Evolutionary conservation across 2,329 filamentous ascomycete genomes (phyloP), one percentile per base, ranked within the genome.

Genomic region (Pseudocercospora crystallina): DNA sequence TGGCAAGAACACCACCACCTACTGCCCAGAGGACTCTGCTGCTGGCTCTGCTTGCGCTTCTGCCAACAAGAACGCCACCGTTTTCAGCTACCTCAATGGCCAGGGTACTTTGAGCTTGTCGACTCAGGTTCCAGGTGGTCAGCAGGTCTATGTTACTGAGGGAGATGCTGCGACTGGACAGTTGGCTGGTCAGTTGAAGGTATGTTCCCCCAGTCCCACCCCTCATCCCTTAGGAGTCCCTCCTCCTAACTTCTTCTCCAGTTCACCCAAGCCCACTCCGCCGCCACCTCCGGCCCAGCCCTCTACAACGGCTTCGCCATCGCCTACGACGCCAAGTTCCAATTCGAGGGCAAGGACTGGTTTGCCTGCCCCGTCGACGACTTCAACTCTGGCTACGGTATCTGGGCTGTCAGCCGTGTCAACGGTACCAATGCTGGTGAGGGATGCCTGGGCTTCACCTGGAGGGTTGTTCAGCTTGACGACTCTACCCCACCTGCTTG

Each of bases 221-320:
- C 3, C n/a, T n/a, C n/a, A n/a, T n/a, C n/a, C n/a, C n/a, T n/a
- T n/a, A n/a, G n/a, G n/a, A n/a, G n/a, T n/a, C n/a, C n/a, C n/a
- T n/a, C n/a, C n/a, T n/a, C n/a, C n/a, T n/a, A n/a, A n/a, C n/a
- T n/a, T n/a, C 20, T 26, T 7, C 20, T 26, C 20, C 20, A 26
- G 37, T 69, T 63, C 61, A 67, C 65, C 3, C 30, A 47, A 17
- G 58, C 65, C 7, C 65, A 67, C 60, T 63, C 59, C 15, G 56
- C 51, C 26, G 40, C 43, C 15, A 58, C 57, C 8, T 56, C 59
- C 51, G 64, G 58, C 32, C 54, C 62, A 15, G 53, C 59, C 26
- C 39, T 47, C n/a, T 52, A 47, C 39, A 61, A 63, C 17, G 65
- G 63, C 34, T 57, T 57, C 44, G 12, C 20, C 8, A 49, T 49